Evolutionary conservation across 2,329 filamentous ascomycete species (phyloP).

Genomic region (Calycina herbarum): DNA sequence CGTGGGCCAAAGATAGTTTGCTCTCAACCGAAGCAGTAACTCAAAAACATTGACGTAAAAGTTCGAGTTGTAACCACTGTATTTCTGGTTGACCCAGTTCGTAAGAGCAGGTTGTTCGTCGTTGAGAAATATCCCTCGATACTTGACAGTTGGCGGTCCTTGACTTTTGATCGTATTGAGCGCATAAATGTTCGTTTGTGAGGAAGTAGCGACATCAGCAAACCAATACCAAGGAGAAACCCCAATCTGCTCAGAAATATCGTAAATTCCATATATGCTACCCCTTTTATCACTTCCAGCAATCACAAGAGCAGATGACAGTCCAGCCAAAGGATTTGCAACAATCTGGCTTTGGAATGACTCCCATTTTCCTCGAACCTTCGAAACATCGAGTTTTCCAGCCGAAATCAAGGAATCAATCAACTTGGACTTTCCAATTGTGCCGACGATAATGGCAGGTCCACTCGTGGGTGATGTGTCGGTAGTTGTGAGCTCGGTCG

Average conservation of each 20-base stretch:
- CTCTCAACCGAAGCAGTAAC: constrained; percentile 65
- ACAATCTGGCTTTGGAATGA: constrained; percentile 62
- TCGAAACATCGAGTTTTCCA: constrained; percentile 57
- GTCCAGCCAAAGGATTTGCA: constrained; percentile 54
- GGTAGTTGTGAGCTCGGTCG: constrained; percentile 34
- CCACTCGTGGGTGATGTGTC: constrained; percentile 25
- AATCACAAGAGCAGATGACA: constrained; percentile 60
- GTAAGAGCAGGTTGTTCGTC: constrained; percentile 59
- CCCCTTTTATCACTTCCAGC: constrained; percentile 65
- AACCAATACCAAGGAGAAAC: constrained; percentile 64
- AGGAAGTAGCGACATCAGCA: constrained; percentile 50
- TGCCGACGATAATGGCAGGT: constrained; percentile 63
- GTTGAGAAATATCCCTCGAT: constrained; percentile 58
- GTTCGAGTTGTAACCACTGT: constrained; percentile 40
- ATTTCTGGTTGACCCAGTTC: constrained; percentile 56
- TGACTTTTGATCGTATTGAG: constrained; percentile 45
- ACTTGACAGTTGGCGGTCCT: constrained; percentile 53
- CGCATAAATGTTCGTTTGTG: constrained; percentile 48
- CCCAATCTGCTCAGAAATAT: constrained; percentile 69
- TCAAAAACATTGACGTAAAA: constrained; percentile 69
- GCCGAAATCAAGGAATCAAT: constrained; percentile 58
- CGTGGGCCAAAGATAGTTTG: constrained; percentile 74
- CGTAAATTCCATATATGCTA: constrained; percentile 70
- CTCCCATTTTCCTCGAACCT: constrained; percentile 66
- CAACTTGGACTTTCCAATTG: constrained; percentile 61